These are phyloP conservation scores for Monosporascus sp. DNA, from an alignment of 2,329 filamentous ascomycete genomes.

Conservation along the genomic window DNA sequence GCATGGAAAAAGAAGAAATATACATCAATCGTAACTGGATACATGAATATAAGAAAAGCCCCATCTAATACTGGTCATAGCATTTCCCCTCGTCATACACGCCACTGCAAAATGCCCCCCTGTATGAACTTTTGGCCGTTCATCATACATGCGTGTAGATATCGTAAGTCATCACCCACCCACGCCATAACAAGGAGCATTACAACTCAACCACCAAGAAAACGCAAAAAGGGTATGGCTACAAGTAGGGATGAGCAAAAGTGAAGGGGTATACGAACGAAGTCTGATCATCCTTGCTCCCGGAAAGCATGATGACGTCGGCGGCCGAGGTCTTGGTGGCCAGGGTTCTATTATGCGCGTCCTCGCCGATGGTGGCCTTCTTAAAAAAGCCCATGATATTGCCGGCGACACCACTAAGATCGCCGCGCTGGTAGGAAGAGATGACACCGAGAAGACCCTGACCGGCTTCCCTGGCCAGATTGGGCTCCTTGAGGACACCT, in stretches of 20 bases:
- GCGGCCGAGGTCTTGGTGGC: slow-evolving; percentile 89
- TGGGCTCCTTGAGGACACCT: slow-evolving; percentile 75
- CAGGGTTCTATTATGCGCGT: slow-evolving; percentile 73
- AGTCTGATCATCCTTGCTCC: slow-evolving; percentile 92
- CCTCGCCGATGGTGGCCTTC: slow-evolving; percentile 69
- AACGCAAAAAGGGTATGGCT: slow-evolving; percentile 5
- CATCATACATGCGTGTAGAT: neutral
- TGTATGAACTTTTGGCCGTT: neutral
- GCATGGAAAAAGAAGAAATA: slow-evolving; percentile 25
- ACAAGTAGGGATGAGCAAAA: slow-evolving; percentile 4
- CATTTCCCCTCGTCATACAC: neutral
- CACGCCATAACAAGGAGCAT: neutral
- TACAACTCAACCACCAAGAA: neutral
- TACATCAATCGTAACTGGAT: slow-evolving; percentile 8
- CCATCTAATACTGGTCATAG: neutral
- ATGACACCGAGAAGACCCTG: slow-evolving; percentile 68
- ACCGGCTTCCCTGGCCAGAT: slow-evolving; percentile 73
- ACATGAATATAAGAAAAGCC: neutral
- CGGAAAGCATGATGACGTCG: slow-evolving; percentile 97
- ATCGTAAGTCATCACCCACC: neutral
- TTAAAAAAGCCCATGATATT: slow-evolving; percentile 83
- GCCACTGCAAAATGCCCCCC: neutral
- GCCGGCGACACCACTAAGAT: slow-evolving; percentile 74
- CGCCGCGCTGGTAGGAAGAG: slow-evolving; percentile 74
- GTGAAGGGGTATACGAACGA: slow-evolving; percentile 52